Base-by-base conservation (phyloP, 2,329 filamentous ascomycete genomes). In the Ascochyta lentis region DNA sequence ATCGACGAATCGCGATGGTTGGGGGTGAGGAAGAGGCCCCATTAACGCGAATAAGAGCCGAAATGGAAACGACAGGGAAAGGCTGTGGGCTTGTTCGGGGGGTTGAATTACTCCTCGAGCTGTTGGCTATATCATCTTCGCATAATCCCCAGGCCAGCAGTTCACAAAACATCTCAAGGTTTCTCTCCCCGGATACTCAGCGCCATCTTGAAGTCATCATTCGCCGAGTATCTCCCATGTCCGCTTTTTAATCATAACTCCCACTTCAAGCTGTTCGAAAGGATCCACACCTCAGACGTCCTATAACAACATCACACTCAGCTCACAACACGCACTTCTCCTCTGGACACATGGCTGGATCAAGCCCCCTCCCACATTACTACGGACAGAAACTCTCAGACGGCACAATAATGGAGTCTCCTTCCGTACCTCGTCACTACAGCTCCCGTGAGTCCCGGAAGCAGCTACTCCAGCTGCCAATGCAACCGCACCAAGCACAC, bases 351-450 rank as follows among this genome's bases (percentile, higher is more conserved):
- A 71, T 71, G 69, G 65, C 69, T 53, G 23, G 42, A 6, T 43
- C 55, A 26, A 66, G 50, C 10, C 27, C 65, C 10, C 55, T 71
- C 22, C 69, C 69, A 23, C 59, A 64, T 12, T 72, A 63, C 49
- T 69, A 74, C 44, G 69, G 69, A 5, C 66, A 73, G 42, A 61
- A 60, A 35, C 61, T 71, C 49, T 56, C 65, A 45, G 67, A 73
- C 54, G 69, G 66, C 9, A 66, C 69, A 10, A 56, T 68, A 49
- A 60, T 71, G 47, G 67, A 71, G 44, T 66, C 64, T 35, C 67
- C 68, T 40, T 53, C 49, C 16, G 33, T 49, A 33, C 58, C 62
- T 22, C 55, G 59, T 22, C 57, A 59, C 22, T 45, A 54, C 41
- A 61, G 53, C 47, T 63, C 65, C 23, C 64, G 56, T 8, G 67